These are phyloP conservation scores for Salix brachista DNA, from an alignment of 345 rosid species.

Conservation along the genomic window DNA sequence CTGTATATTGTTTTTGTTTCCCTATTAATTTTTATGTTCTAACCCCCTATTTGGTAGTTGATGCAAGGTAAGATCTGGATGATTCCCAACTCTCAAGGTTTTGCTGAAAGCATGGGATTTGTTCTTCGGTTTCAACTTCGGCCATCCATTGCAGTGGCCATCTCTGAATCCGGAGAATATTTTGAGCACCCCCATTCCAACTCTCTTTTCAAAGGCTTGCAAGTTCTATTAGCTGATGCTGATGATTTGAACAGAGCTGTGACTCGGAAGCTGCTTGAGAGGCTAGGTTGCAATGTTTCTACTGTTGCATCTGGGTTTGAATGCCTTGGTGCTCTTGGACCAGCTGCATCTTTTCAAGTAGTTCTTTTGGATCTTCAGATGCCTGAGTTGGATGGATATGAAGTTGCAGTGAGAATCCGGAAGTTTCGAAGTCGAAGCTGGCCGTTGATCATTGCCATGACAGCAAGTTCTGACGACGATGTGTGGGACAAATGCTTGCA, in stretches of 20 bases:
- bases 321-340: constrained; percentile 54
- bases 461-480: constrained; percentile 52
- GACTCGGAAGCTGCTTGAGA: constrained; percentile 70
- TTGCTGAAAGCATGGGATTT: constrained; percentile 66
- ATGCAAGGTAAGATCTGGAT: constrained; percentile 90
- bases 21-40: neutral
- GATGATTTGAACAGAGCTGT: constrained; percentile 74
- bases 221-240: constrained; percentile 66
- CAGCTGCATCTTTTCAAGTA: constrained; percentile 49
- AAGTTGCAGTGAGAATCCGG: constrained; percentile 70
- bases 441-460: constrained; percentile 69
- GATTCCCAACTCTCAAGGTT: constrained; percentile 49
- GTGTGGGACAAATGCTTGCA: constrained; percentile 62
- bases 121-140: constrained; percentile 61
- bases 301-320: constrained; percentile 69
- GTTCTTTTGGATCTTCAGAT: constrained; percentile 77
- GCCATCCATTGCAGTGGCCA: constrained; percentile 38
- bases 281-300: constrained; percentile 74
- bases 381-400: constrained; percentile 76
- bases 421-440: constrained; percentile 52
- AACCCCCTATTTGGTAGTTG: constrained; percentile 37
- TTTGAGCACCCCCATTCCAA: constrained; percentile 52
- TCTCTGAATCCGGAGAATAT: constrained; percentile 45
- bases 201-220: constrained; percentile 62
- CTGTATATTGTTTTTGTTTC: neutral